These are phyloP conservation scores for Paecilomyces niveus DNA, from an alignment of 2,329 filamentous ascomycete species.

Conservation along the genomic window DNA sequence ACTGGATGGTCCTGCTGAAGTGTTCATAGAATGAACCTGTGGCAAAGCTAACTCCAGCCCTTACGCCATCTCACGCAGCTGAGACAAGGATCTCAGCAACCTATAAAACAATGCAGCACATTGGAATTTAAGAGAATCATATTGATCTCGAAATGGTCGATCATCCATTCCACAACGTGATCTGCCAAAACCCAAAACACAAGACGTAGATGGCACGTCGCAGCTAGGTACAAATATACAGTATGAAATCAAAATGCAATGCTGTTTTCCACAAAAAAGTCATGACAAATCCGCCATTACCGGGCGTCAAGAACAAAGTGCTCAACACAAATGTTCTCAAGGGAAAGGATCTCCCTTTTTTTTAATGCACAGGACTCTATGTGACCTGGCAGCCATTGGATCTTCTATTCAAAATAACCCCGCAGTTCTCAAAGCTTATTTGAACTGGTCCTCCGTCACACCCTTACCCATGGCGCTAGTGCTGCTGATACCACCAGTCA, in stretches of 20 bases:
- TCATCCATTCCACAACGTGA: not conserved
- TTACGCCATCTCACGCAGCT: too few relatives aligned
- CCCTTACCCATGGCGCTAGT: slow-evolving; percentile 96
- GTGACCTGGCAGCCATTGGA: not conserved
- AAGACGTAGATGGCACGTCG: not conserved
- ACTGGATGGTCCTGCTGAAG: too few relatives aligned
- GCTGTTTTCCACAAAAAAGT: not conserved
- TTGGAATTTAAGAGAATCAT: not conserved
- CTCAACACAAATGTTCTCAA: not conserved
- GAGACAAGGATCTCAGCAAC: too few relatives aligned
- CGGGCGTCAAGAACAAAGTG: not conserved
- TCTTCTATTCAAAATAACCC: not conserved
- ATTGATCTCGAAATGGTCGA: not conserved
- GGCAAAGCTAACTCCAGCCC: too few relatives aligned
- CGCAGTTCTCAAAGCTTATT: slow-evolving; percentile 31
- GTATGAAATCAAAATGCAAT: not conserved
- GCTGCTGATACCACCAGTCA: slow-evolving; percentile 82
- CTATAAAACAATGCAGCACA: not conserved
- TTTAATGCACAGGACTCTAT: not conserved
- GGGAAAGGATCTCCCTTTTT: not conserved
- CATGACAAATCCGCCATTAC: not conserved
- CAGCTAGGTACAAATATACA: not conserved
- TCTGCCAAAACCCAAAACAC: not conserved
- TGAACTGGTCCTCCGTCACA: slow-evolving; percentile 97
- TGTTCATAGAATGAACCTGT: too few relatives aligned